A percentile compares a stretch with the other conserved stretches of the same genome.
Conservation (phyloP, 1,139 yeast species). For the Pichia sp. region DNA sequence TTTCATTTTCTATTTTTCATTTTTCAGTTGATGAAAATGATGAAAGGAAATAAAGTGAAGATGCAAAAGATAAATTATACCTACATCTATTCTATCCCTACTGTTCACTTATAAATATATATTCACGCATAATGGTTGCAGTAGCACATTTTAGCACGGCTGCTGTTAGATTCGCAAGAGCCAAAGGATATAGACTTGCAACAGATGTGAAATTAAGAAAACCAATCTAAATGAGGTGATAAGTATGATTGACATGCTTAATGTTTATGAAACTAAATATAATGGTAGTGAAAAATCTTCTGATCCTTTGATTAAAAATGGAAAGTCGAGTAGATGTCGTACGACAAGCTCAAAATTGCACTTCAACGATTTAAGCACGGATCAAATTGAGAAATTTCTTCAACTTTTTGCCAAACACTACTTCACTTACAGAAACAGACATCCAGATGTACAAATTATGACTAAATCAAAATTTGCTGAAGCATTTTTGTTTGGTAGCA, state of each 20-base stretch:
- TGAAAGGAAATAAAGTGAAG: too few species aligned
- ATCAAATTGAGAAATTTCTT: not conserved
- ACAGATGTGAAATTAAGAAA: slow-evolving; percentile 51
- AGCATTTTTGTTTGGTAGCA: not conserved
- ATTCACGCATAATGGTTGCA: slow-evolving; percentile 9
- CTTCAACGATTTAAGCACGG: not conserved
- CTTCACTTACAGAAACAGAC: not conserved
- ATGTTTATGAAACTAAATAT: not conserved
- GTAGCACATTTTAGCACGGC: slow-evolving; percentile 26
- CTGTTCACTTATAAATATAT: too few species aligned
- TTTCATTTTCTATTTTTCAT: too few species aligned
- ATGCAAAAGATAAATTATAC: too few species aligned
- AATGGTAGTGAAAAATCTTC: not conserved
- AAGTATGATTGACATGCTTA: not conserved
- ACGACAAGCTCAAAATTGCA: not conserved
- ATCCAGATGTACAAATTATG: not conserved
- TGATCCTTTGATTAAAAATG: not conserved
- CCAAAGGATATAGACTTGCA: slow-evolving; percentile 25
- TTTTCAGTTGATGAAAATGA: too few species aligned
- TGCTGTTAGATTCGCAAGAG: slow-evolving; percentile 21
- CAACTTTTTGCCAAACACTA: not conserved
- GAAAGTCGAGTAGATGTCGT: not conserved
- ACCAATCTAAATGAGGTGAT: slow-evolving; percentile 46
- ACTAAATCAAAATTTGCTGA: not conserved
- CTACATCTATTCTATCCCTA: too few species aligned